phyloP scores from a whole-genome alignment of 805 yeast species.

The Myxozyma lipomycoides region DNA sequence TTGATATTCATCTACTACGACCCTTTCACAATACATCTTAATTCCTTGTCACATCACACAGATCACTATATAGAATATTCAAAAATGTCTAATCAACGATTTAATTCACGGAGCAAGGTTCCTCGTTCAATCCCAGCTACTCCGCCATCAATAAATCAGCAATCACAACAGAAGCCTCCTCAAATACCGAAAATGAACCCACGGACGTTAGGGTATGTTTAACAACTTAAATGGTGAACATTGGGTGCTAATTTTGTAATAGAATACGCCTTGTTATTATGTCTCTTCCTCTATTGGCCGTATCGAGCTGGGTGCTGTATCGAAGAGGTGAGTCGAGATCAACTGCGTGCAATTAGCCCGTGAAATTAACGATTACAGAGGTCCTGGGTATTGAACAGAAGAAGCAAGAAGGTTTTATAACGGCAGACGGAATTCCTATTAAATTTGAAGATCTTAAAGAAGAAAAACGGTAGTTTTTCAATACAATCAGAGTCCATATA shows the following conservation, averaged over 20 bases:
- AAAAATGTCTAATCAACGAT: too few relatives aligned
- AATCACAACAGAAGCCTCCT: background rate
- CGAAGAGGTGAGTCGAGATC: slow-evolving; percentile 16
- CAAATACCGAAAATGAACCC: background rate
- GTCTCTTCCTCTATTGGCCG: slow-evolving; percentile 22
- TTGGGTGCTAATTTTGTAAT: background rate
- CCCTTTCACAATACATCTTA: too few relatives aligned
- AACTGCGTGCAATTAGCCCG: background rate
- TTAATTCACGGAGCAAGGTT: too few relatives aligned
- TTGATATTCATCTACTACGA: too few relatives aligned
- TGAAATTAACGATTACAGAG: slow-evolving; percentile 2
- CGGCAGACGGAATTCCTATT: slow-evolving; percentile 18
- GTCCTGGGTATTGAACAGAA: slow-evolving; percentile 22
- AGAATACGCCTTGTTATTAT: slow-evolving; percentile 19
- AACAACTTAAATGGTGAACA: background rate
- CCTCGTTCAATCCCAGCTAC: too few relatives aligned
- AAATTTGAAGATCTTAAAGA: slow-evolving; percentile 11
- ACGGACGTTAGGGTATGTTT: background rate
- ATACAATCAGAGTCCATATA: too few relatives aligned
- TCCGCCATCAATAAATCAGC: background rate
- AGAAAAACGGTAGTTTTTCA: slow-evolving; percentile 1
- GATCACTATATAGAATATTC: too few relatives aligned
- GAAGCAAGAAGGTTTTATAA: slow-evolving; percentile 18
- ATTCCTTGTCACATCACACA: too few relatives aligned
- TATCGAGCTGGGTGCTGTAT: slow-evolving; percentile 17